Percentiles rank a stretch among this genome's conserved stretches.
These are phyloP conservation scores for Saccharomyces cerevisiae DNA, from an alignment of 805 yeast genomes.

Conservation along the genomic window DNA sequence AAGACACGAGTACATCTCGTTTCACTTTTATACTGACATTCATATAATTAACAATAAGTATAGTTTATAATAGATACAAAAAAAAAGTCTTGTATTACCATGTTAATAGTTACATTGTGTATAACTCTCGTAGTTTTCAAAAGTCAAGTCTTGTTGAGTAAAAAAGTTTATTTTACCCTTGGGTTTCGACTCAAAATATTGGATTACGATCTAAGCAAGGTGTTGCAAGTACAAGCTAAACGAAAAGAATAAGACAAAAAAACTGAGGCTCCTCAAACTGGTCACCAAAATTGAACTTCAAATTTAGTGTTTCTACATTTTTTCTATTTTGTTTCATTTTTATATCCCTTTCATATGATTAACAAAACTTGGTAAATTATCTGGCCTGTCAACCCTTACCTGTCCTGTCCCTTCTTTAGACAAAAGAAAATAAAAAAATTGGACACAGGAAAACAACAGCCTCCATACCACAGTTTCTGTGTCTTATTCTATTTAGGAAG, in stretches of 20 bases:
- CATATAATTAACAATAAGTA: not conserved
- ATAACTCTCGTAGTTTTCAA: not conserved
- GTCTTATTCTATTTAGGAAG: not conserved
- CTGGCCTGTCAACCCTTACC: not conserved
- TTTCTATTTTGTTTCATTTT: not conserved
- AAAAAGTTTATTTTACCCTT: too few relatives aligned
- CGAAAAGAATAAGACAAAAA: too few relatives aligned
- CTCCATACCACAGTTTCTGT: not conserved
- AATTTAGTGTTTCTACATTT: not conserved
- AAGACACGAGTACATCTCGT: not conserved
- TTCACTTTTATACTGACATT: not conserved
- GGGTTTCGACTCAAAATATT: too few relatives aligned
- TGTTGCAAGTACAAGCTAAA: too few relatives aligned
- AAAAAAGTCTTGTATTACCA: not conserved
- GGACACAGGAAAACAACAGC: not conserved
- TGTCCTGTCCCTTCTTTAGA: not conserved
- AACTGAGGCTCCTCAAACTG: too few relatives aligned
- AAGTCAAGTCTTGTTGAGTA: too few relatives aligned
- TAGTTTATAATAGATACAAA: not conserved
- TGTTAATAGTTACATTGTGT: not conserved
- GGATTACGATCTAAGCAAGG: too few relatives aligned
- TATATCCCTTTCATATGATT: not conserved
- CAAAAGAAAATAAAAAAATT: not conserved
- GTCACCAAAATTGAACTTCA: not conserved
- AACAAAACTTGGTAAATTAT: not conserved